Percentiles rank a stretch among this genome's conserved stretches.
Evolutionary conservation across 768 basidiomycete species (phyloP).

Genomic region (Pleurotus ostreatus): DNA sequence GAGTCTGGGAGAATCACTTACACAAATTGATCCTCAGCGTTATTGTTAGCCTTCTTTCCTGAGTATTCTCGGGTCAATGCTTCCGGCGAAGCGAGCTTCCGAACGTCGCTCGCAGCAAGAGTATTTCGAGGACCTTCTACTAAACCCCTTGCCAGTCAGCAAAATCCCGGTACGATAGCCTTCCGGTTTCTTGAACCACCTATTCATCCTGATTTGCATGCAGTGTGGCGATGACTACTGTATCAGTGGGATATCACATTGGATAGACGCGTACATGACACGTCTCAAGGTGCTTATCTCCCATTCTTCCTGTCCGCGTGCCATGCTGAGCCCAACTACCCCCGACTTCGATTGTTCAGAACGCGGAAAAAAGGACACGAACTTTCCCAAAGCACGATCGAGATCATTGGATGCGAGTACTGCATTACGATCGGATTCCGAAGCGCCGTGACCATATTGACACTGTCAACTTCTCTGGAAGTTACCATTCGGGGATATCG

Average conservation of each 20-base stretch:
- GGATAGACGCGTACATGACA: slow-evolving; percentile 6
- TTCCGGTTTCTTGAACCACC: neutral
- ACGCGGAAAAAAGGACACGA: neutral
- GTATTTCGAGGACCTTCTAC: neutral
- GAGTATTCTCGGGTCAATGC: neutral
- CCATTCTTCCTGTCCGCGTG: neutral
- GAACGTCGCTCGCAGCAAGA: neutral
- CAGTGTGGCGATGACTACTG: slow-evolving; percentile 8
- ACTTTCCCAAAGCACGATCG: slow-evolving; percentile 1
- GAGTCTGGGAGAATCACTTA: neutral
- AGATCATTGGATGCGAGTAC: slow-evolving; percentile 6
- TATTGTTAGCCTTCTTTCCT: neutral
- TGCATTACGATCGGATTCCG: neutral
- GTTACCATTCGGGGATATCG: slow-evolving; percentile 5
- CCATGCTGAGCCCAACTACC: neutral
- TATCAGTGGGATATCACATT: neutral
- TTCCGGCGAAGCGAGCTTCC: neutral
- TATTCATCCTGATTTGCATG: neutral
- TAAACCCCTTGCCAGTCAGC: neutral
- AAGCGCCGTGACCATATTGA: neutral
- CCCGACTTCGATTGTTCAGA: neutral
- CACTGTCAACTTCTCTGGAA: neutral
- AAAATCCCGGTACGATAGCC: neutral
- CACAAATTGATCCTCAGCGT: neutral
- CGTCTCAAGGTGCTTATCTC: slow-evolving; percentile 1